Evolutionary conservation across 768 basidiomycete species (phyloP).

Genomic region (Sutorius australiensis): DNA sequence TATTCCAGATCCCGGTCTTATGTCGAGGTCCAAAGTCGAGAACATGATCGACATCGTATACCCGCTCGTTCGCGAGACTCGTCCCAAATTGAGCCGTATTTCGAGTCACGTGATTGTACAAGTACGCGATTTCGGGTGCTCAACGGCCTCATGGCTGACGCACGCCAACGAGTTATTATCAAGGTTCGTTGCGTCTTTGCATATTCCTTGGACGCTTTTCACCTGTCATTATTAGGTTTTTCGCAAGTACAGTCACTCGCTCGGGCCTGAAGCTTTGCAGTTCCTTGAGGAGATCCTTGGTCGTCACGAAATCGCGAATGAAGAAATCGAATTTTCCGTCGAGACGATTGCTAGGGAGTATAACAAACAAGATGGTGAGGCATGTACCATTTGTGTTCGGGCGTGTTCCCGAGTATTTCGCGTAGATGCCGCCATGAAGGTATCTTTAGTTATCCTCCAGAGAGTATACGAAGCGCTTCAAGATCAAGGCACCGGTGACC

Average conservation of each 20-base stretch:
- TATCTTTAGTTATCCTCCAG: slow-evolving; percentile 60
- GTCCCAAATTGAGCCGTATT: slow-evolving; percentile 12
- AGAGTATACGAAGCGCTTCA: slow-evolving; percentile 76
- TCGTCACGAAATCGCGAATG: slow-evolving; percentile 64
- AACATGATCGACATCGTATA: slow-evolving; percentile 42
- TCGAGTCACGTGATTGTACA: slow-evolving; percentile 7
- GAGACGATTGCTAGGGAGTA: slow-evolving; percentile 84
- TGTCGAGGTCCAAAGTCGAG: slow-evolving; percentile 68
- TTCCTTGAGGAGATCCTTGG: slow-evolving; percentile 70
- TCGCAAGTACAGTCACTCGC: slow-evolving; percentile 82
- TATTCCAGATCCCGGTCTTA: slow-evolving; percentile 70
- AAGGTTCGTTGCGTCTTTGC: slow-evolving; percentile 31
- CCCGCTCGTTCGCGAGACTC: background rate
- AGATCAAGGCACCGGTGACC: slow-evolving; percentile 48
- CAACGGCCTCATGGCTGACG: slow-evolving; percentile 31
- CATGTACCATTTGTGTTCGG: slow-evolving; percentile 8
- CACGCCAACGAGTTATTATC: slow-evolving; percentile 41
- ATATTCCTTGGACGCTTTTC: background rate
- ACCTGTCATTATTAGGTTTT: slow-evolving; percentile 53
- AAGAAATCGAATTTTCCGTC: slow-evolving; percentile 68
- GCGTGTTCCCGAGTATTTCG: background rate
- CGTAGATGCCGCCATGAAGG: slow-evolving; percentile 79
- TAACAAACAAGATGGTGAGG: slow-evolving; percentile 79
- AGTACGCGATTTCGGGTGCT: background rate
- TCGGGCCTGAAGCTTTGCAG: slow-evolving; percentile 73